A percentile compares a stretch with the other conserved stretches of the same genome.
Evolutionary conservation across 1,139 yeast genomes (phyloP).

Genomic region (Zygoascus sp.): DNA sequence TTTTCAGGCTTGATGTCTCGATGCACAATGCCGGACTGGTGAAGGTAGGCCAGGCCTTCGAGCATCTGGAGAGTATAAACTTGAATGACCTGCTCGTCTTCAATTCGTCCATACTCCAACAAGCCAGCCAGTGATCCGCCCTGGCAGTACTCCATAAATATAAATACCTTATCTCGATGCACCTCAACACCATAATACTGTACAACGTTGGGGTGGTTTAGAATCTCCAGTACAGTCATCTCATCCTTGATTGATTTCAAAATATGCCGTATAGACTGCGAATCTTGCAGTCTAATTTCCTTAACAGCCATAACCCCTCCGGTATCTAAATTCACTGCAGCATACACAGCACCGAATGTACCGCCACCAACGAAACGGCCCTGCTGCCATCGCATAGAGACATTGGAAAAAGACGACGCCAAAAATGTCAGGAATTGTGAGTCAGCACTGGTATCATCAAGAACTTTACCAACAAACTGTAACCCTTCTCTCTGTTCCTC

Average conservation of each 20-base stretch:
- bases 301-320: slow-evolving; percentile 97
- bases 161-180: slow-evolving; percentile 89
- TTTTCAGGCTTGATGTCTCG: slow-evolving; percentile 97
- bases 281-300: slow-evolving; percentile 86
- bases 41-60: slow-evolving; percentile 92
- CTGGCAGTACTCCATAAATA: slow-evolving; percentile 96
- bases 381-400: slow-evolving; percentile 96
- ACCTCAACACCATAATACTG: slow-evolving; percentile 97
- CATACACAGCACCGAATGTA: slow-evolving; percentile 89
- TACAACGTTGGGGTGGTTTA: slow-evolving; percentile 92
- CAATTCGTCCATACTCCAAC: slow-evolving; percentile 85
- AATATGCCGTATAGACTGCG: slow-evolving; percentile 77
- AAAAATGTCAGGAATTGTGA: slow-evolving; percentile 81
- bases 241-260: slow-evolving; percentile 91
- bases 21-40: slow-evolving; percentile 94
- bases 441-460: slow-evolving; percentile 82
- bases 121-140: slow-evolving; percentile 89
- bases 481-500: slow-evolving; percentile 53
- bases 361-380: slow-evolving; percentile 94
- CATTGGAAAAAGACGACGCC: slow-evolving; percentile 85
- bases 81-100: slow-evolving; percentile 90
- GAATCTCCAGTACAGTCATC: slow-evolving; percentile 92
- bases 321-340: slow-evolving; percentile 87
- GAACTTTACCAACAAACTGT: slow-evolving; percentile 73
- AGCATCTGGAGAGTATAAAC: slow-evolving; percentile 88